Percentiles rank a stretch among this genome's conserved stretches.
Conservation (phyloP, 176 grass and related monocot genomes). For the Hyparrhenia diplandra region DNA sequence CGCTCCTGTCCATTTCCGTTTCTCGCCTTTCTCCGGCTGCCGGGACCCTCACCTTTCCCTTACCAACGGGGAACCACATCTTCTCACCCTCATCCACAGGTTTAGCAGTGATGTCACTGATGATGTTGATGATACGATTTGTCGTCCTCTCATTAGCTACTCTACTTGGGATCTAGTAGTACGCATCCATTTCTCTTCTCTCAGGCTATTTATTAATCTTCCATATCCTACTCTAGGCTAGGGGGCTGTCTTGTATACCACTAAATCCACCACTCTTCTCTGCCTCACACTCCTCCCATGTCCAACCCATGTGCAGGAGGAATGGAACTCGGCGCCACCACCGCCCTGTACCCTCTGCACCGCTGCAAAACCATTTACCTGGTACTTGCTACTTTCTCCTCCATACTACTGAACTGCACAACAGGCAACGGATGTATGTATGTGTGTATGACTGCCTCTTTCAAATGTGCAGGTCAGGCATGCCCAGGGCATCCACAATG, state of each 20-base stretch:
- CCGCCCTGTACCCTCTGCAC: conserved; percentile 66
- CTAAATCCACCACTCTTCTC: neutral
- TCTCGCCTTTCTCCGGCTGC: no score
- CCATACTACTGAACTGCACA: neutral
- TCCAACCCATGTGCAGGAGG: conserved; percentile 6
- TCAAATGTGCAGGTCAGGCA: conserved; percentile 67
- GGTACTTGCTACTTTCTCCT: conserved; percentile 21
- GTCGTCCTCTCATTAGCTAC: neutral
- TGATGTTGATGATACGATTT: neutral
- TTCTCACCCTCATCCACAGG: no score
- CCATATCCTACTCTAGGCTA: neutral
- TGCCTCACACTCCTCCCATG: neutral
- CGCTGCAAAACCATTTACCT: conserved; percentile 90
- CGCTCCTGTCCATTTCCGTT: no score
- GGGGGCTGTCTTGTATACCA: neutral
- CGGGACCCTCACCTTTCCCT: no score
- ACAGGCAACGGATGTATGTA: neutral
- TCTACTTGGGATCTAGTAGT: no score
- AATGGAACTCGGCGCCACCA: conserved; percentile 31
- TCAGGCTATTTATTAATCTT: neutral
- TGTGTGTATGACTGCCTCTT: no score
- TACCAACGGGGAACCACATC: no score
- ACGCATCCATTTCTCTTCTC: neutral
- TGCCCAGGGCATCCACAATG: conserved; percentile 92
- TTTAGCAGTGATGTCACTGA: no score